Percentiles rank a stretch among this genome's conserved stretches.
Conservation (phyloP, 345 rosid species). For the Sisymbrium irio region DNA sequence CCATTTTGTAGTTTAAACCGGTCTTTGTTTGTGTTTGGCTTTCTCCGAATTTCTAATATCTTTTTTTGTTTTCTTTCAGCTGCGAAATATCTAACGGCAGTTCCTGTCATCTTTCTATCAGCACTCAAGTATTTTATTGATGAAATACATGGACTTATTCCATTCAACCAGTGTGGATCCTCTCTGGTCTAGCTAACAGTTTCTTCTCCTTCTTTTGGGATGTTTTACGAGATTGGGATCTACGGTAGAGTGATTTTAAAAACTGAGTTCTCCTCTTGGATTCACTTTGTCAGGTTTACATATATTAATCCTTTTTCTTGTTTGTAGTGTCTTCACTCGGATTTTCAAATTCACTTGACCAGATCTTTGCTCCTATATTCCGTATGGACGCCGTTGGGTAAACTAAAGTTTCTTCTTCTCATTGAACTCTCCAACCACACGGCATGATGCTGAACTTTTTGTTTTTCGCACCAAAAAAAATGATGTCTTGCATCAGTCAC, state of each 20-base stretch:
- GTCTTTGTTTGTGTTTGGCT: neutral
- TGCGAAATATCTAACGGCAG: conserved; percentile 80
- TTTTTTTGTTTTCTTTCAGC: conserved; percentile 52
- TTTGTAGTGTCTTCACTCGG: conserved; percentile 73
- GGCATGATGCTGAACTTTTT: neutral
- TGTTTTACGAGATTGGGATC: conserved; percentile 90
- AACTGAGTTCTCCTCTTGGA: conserved; percentile 8
- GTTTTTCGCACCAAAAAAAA: no score
- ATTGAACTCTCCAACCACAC: neutral
- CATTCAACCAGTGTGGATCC: conserved; percentile 90
- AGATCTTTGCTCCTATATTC: conserved; percentile 46
- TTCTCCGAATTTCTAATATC: neutral
- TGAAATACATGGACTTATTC: conserved; percentile 71
- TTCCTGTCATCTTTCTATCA: conserved; percentile 92
- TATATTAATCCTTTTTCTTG: neutral
- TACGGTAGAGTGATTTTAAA: conserved; percentile 56
- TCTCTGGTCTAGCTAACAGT: conserved; percentile 73
- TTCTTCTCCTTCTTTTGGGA: conserved; percentile 97
- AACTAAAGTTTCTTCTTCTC: conserved; percentile 5
- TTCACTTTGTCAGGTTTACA: neutral
- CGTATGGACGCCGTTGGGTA: conserved; percentile 85
- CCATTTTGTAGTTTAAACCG: neutral
- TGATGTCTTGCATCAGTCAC: conserved; percentile 61
- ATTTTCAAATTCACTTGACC: conserved; percentile 80
- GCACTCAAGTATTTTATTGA: conserved; percentile 87